These are phyloP conservation scores for Corymbia calophylla DNA, from an alignment of 441 rosid species.

Conservation along the genomic window DNA sequence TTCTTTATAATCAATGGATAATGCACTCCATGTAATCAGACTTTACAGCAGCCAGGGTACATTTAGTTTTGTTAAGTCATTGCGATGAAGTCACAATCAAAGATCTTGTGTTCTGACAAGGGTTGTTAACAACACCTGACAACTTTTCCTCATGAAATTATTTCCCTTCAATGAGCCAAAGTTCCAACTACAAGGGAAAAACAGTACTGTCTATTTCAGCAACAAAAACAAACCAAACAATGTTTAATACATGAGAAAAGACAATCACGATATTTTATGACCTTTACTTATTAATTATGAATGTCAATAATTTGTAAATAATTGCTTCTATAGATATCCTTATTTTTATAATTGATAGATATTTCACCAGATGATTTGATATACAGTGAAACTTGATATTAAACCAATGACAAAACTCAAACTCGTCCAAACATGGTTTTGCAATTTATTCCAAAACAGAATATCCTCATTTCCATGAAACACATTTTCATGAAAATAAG, in stretches of 20 bases:
- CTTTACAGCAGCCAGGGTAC: not conserved
- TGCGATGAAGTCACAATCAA: not conserved
- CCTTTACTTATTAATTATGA: not conserved
- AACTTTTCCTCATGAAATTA: not conserved
- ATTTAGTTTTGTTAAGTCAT: not conserved
- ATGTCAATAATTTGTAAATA: not conserved
- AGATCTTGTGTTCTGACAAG: not conserved
- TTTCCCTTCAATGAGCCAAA: not conserved
- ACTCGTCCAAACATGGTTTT: not conserved
- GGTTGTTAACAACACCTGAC: not conserved
- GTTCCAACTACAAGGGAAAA: not conserved
- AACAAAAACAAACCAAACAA: not conserved
- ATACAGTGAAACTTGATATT: not conserved
- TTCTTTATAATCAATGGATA: not conserved
- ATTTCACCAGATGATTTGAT: not conserved
- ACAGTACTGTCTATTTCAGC: not conserved
- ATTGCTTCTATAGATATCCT: not conserved
- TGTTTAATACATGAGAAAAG: not conserved
- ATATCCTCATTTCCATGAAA: not conserved
- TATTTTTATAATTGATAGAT: not conserved
- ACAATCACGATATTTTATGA: not conserved
- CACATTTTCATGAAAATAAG: not conserved
- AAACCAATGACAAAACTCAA: not conserved
- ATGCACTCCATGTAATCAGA: not conserved
- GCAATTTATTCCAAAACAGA: not conserved